Evolutionary conservation across 768 basidiomycete species (phyloP).

Genomic region (Fomitopsis serialis): DNA sequence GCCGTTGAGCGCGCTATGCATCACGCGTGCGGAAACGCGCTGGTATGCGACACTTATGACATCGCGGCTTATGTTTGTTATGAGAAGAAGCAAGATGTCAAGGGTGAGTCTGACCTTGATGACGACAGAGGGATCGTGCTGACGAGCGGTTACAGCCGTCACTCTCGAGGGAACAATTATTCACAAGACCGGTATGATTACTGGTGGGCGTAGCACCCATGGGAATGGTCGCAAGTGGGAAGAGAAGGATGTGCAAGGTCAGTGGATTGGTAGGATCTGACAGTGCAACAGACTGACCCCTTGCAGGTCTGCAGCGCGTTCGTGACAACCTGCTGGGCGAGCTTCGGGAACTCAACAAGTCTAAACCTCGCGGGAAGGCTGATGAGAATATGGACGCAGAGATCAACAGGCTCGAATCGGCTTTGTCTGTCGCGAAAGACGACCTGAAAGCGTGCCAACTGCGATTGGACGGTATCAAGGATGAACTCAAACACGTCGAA

Average conservation of each 20-base stretch:
- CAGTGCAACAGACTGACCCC: not conserved
- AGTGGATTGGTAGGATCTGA: slow-evolving; percentile 1
- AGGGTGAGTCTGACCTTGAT: slow-evolving; percentile 52
- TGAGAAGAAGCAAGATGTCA: slow-evolving; percentile 93
- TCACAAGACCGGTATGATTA: slow-evolving; percentile 96
- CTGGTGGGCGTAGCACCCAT: slow-evolving; percentile 84
- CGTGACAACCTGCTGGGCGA: slow-evolving; percentile 70
- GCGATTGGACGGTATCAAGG: slow-evolving; percentile 71
- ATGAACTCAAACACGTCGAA: slow-evolving; percentile 79
- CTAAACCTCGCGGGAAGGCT: slow-evolving; percentile 76
- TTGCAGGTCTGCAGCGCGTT: slow-evolving; percentile 47
- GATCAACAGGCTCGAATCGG: slow-evolving; percentile 73
- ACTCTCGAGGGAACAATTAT: slow-evolving; percentile 96
- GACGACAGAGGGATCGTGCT: no score
- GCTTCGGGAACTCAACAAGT: slow-evolving; percentile 77
- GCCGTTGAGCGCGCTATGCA: slow-evolving; percentile 92
- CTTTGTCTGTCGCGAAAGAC: slow-evolving; percentile 70
- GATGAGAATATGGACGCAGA: slow-evolving; percentile 78
- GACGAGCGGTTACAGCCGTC: slow-evolving; percentile 54
- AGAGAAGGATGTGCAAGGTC: slow-evolving; percentile 89
- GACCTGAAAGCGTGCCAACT: slow-evolving; percentile 72
- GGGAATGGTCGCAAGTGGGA: slow-evolving; percentile 85
- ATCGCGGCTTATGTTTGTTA: slow-evolving; percentile 88
- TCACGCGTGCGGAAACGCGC: slow-evolving; percentile 90
- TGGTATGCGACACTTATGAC: slow-evolving; percentile 95